These are phyloP conservation scores for Phoma sp. DNA, from an alignment of 2,329 filamentous ascomycete species.

Conservation along the genomic window DNA sequence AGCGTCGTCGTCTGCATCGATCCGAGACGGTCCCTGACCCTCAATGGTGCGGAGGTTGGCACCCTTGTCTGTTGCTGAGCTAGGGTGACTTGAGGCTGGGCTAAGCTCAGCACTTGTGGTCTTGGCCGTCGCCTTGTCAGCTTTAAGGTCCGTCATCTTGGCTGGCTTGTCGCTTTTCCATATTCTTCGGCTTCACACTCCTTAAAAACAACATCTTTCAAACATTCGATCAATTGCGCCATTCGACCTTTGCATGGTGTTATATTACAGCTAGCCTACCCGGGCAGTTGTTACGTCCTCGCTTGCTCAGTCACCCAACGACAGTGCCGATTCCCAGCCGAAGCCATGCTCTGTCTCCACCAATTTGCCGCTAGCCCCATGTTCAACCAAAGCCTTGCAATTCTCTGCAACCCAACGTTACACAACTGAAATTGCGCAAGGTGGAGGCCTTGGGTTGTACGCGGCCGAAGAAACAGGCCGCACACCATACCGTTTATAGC, in stretches of 20 bases:
- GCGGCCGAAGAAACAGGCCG: too few relatives aligned
- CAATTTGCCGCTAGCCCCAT: constrained; percentile 10
- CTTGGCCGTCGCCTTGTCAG: constrained; percentile 23
- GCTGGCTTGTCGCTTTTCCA: constrained; percentile 8
- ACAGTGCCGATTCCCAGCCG: constrained; percentile 4
- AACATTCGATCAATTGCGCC: constrained; percentile 10
- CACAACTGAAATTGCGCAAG: neutral
- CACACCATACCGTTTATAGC: too few relatives aligned
- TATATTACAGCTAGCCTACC: constrained; percentile 4
- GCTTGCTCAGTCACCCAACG: constrained; percentile 6
- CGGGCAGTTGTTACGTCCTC: constrained; percentile 14
- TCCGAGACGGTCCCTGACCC: constrained; percentile 1
- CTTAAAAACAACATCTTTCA: constrained; percentile 3
- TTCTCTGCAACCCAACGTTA: constrained; percentile 1
- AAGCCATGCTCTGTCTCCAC: constrained; percentile 2
- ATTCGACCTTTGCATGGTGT: constrained; percentile 18
- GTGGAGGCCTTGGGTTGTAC: too few relatives aligned
- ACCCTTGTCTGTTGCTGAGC: constrained; percentile 5
- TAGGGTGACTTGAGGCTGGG: constrained; percentile 15
- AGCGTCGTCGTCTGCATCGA: constrained; percentile 16
- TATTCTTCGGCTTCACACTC: neutral
- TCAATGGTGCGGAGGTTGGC: constrained; percentile 3
- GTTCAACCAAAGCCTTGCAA: constrained; percentile 11
- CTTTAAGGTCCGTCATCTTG: constrained; percentile 16
- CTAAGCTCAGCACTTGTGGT: constrained; percentile 21